Evolutionary conservation across 73 alveolate species (phyloP).

Genomic region (Tetrahymena elliotti): DNA sequence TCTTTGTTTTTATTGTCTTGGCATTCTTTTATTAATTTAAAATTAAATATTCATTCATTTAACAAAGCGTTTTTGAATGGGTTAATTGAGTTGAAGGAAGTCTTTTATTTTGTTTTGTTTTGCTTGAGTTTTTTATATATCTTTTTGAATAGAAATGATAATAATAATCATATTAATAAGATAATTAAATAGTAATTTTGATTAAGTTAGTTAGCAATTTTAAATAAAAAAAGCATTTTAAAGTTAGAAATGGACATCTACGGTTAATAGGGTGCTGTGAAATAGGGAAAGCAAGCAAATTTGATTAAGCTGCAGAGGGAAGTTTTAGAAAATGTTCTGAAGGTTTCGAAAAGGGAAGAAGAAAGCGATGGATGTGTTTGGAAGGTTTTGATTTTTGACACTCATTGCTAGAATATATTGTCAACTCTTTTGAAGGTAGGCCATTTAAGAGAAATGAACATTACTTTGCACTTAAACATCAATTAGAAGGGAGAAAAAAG

Average conservation of each 20-base stretch:
- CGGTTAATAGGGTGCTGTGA: neutral
- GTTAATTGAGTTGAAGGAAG: neutral
- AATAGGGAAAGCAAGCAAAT: neutral
- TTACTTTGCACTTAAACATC: slow-evolving; percentile 23
- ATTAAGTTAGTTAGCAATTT: neutral
- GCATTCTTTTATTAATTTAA: neutral
- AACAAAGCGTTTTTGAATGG: neutral
- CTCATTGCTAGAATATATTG: slow-evolving; percentile 10
- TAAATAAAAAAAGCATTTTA: neutral
- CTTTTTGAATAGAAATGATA: neutral
- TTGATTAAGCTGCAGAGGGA: neutral
- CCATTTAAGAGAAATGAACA: slow-evolving; percentile 33
- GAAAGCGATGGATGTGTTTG: slow-evolving; percentile 1
- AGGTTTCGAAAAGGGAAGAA: neutral
- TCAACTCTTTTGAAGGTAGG: slow-evolving; percentile 32
- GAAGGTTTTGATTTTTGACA: slow-evolving; percentile 23
- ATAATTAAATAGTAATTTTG: too few species aligned
- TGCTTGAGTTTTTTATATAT: too few species aligned
- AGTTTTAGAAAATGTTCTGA: neutral
- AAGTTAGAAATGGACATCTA: neutral
- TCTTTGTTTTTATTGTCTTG: neutral
- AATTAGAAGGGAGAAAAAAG: slow-evolving; percentile 25
- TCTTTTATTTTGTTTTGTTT: too few species aligned
- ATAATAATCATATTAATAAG: too few species aligned
- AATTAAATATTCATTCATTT: neutral